phyloP scores from a whole-genome alignment of 331 rosid species.

The Malus hybrid region DNA sequence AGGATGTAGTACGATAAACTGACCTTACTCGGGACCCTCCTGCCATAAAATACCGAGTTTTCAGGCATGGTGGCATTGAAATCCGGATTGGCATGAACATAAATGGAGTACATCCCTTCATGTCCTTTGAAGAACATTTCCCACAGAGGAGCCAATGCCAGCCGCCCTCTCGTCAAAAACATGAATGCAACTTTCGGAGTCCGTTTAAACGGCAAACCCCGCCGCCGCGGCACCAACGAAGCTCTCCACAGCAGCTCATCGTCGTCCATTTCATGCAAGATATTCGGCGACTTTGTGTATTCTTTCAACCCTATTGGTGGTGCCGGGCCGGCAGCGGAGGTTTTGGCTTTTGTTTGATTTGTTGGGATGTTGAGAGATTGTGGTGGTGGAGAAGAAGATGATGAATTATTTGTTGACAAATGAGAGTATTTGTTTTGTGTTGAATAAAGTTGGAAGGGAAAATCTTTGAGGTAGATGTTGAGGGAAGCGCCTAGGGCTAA shows the following conservation, averaged over 20 bases:
- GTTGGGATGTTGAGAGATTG: background rate
- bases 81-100: constrained; percentile 54
- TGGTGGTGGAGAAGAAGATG: background rate
- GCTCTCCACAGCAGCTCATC: constrained; percentile 66
- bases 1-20: background rate
- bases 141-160: constrained; percentile 63
- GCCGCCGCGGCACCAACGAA: constrained; percentile 31
- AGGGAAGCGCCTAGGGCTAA: constrained; percentile 54
- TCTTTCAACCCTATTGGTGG: constrained; percentile 21
- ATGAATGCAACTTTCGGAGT: constrained; percentile 66
- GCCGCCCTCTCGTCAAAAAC: constrained; percentile 57
- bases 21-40: constrained; percentile 72
- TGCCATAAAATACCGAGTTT: constrained; percentile 44
- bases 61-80: constrained; percentile 31
- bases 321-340: background rate
- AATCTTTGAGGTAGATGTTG: constrained; percentile 25
- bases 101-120: constrained; percentile 49
- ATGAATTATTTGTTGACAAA: background rate
- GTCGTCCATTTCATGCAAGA: constrained; percentile 59
- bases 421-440: background rate
- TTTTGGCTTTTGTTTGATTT: background rate
- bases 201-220: constrained; percentile 14
- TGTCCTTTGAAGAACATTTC: constrained; percentile 60
- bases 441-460: constrained; percentile 7
- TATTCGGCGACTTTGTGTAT: constrained; percentile 24